Evolutionary conservation across 2,329 filamentous ascomycete genomes (phyloP).

Genomic region (Neofusicoccum laricinum): DNA sequence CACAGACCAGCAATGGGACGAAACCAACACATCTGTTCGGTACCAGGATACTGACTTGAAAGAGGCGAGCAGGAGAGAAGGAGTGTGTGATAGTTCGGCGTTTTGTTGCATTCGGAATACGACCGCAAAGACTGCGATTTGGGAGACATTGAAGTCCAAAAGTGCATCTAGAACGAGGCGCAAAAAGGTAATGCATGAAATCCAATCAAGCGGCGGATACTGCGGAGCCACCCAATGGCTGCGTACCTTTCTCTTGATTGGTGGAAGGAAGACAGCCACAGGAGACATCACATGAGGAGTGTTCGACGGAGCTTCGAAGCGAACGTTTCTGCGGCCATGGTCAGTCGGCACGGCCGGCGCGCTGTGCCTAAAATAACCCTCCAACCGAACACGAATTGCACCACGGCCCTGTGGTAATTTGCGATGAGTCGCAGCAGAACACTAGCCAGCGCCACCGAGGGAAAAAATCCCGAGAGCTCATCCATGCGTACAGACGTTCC

Average conservation of each 20-base stretch:
- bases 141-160: too few relatives aligned
- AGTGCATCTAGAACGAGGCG: too few relatives aligned
- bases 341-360: not conserved
- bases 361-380: not conserved
- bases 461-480: not conserved
- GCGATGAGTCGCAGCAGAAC: not conserved
- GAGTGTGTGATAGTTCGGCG: too few relatives aligned
- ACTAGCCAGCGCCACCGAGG: not conserved
- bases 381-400: not conserved
- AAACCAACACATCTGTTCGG: too few relatives aligned
- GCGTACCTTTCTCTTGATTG: not conserved
- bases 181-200: not conserved
- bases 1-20: too few relatives aligned
- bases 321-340: not conserved
- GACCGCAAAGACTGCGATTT: too few relatives aligned
- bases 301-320: not conserved
- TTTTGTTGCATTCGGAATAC: too few relatives aligned
- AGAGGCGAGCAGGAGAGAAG: too few relatives aligned
- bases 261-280: not conserved
- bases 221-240: not conserved
- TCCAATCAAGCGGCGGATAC: not conserved
- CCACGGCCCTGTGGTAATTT: constrained; percentile 1
- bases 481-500: not conserved
- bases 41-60: too few relatives aligned
- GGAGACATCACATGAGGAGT: not conserved